A percentile compares a stretch with the other conserved stretches of the same genome.
Conservation (phyloP, 352 stramenopile genomes). For the Stramenopiles sp. region DNA sequence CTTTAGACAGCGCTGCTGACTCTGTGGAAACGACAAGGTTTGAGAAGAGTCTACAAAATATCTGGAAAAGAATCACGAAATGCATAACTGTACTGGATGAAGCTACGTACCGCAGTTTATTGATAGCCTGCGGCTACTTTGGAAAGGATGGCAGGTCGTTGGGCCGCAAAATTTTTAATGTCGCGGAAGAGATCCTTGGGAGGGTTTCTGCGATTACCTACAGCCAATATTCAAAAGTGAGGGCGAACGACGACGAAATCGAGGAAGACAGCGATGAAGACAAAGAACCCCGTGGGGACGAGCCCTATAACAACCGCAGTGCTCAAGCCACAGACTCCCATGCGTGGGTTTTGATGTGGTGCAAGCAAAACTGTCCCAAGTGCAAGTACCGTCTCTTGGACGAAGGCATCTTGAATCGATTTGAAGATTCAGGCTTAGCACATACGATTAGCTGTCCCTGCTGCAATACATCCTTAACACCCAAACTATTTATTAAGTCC, state of each 20-base stretch:
- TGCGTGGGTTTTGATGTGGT: neutral
- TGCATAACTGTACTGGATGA: slow-evolving; percentile 4
- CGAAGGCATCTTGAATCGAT: slow-evolving; percentile 9
- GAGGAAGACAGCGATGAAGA: neutral
- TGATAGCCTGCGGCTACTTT: neutral
- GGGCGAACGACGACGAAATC: neutral
- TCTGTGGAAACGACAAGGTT: neutral
- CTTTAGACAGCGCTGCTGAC: neutral
- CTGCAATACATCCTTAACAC: neutral
- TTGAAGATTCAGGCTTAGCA: slow-evolving; percentile 7
- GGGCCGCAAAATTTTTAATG: too few species aligned
- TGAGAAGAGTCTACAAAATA: neutral
- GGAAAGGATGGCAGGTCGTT: neutral
- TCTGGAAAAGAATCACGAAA: neutral
- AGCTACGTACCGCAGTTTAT: neutral
- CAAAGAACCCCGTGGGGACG: neutral
- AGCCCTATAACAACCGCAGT: too few species aligned
- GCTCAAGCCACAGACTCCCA: too few species aligned
- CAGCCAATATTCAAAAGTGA: neutral
- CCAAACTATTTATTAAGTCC: neutral
- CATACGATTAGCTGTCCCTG: slow-evolving; percentile 5
- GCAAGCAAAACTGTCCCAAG: neutral
- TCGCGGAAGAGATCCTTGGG: neutral
- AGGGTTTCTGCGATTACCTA: slow-evolving; percentile 1
- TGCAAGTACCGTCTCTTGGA: neutral